These are phyloP conservation scores for Fusarium continuum DNA, from an alignment of 2,329 filamentous ascomycete species.

Conservation along the genomic window DNA sequence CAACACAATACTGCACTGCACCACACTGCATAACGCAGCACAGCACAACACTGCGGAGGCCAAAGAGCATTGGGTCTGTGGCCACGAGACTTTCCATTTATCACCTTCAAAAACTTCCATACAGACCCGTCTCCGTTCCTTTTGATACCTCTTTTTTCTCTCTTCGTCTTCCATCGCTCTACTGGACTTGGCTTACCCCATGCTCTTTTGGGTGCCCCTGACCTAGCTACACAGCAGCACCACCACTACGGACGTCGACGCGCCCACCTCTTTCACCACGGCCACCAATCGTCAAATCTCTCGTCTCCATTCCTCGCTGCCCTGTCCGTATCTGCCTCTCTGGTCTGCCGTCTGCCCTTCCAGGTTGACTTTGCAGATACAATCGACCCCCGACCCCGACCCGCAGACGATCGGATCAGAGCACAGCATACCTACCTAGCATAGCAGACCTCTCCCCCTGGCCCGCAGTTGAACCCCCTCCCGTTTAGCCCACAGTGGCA, in stretches of 20 bases:
- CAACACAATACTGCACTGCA: slow-evolving; percentile 3
- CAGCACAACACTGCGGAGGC: slow-evolving; percentile 17
- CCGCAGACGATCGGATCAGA: slow-evolving; percentile 22
- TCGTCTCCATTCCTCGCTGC: slow-evolving; percentile 12
- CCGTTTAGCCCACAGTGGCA: slow-evolving; percentile 34
- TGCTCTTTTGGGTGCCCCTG: slow-evolving; percentile 22
- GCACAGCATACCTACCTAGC: background rate
- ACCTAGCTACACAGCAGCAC: slow-evolving; percentile 12
- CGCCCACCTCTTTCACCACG: slow-evolving; percentile 20
- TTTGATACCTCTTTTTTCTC: background rate
- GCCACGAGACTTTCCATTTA: slow-evolving; percentile 20
- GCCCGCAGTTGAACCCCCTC: slow-evolving; percentile 33
- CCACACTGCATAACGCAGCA: slow-evolving; percentile 3
- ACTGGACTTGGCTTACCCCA: slow-evolving; percentile 9
- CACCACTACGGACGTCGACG: slow-evolving; percentile 13
- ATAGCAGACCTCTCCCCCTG: slow-evolving; percentile 24
- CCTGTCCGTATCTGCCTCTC: slow-evolving; percentile 7
- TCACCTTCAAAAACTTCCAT: slow-evolving; percentile 23
- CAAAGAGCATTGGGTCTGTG: slow-evolving; percentile 14
- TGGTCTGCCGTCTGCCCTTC: slow-evolving; percentile 1
- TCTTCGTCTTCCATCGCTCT: background rate
- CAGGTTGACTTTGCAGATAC: slow-evolving; percentile 19
- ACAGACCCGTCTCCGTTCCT: background rate
- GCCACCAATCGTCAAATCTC: slow-evolving; percentile 37
- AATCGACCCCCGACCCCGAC: slow-evolving; percentile 15